Conservation (phyloP, 2,329 filamentous ascomycete species). For the Waltergamsia citrina region DNA sequence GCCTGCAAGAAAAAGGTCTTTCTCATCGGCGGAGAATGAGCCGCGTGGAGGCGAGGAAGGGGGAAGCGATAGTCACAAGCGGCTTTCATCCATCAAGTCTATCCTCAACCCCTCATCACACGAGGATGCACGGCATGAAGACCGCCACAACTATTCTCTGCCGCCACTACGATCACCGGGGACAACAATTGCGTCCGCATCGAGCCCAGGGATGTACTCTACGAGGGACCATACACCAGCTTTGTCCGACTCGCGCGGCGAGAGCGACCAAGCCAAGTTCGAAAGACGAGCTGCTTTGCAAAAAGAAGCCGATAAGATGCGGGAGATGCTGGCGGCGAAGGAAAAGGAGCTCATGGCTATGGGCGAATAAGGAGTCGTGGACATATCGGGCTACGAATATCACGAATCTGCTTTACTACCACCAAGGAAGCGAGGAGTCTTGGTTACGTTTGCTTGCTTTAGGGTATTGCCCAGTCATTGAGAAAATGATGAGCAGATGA, state of each 20-base stretch:
- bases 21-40: slow-evolving; percentile 51
- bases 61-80: slow-evolving; percentile 40
- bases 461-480: too few species aligned
- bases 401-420: too few species aligned
- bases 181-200: slow-evolving; percentile 26
- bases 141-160: slow-evolving; percentile 26
- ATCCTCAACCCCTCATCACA: slow-evolving; percentile 53
- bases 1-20: slow-evolving; percentile 56
- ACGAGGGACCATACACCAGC: slow-evolving; percentile 16
- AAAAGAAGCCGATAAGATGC: slow-evolving; percentile 68
- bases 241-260: slow-evolving; percentile 19
- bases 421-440: too few species aligned
- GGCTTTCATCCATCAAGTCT: slow-evolving; percentile 67
- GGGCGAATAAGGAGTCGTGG: too few species aligned
- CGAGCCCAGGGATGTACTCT: slow-evolving; percentile 29
- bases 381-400: too few species aligned
- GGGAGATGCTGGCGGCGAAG: slow-evolving; percentile 61
- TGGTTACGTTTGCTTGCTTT: too few species aligned
- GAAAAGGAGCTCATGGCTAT: slow-evolving; percentile 54
- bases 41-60: slow-evolving; percentile 21
- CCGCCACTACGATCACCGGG: slow-evolving; percentile 33
- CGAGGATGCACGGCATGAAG: slow-evolving; percentile 18
- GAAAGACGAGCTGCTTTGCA: slow-evolving; percentile 58
- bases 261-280: slow-evolving; percentile 43
- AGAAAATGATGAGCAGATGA: too few species aligned